Conservation (phyloP, 1,139 yeast genomes). For the Suhomyces ambrosiae region DNA sequence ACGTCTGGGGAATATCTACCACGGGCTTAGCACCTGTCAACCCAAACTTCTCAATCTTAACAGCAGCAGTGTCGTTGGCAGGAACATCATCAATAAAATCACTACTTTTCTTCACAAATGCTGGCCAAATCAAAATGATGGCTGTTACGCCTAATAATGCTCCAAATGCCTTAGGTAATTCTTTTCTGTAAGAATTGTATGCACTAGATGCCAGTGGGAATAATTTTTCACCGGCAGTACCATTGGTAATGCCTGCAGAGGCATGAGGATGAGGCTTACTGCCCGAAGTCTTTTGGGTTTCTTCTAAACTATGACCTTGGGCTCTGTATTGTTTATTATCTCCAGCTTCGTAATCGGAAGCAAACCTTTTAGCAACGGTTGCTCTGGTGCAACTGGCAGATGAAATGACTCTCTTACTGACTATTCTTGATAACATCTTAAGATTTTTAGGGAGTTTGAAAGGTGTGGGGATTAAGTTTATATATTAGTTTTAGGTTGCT, state of each 20-base stretch:
- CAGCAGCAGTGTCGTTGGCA: constrained; percentile 16
- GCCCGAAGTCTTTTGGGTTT: constrained; percentile 5
- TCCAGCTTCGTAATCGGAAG: constrained; percentile 1
- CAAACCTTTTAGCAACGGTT: constrained; percentile 1
- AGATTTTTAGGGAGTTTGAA: neutral
- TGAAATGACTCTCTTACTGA: neutral
- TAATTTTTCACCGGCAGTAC: constrained; percentile 5
- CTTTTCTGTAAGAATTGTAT: constrained; percentile 12
- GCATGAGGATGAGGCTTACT: constrained; percentile 6
- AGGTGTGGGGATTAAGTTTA: neutral
- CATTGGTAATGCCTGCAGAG: constrained; percentile 6
- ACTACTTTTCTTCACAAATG: constrained; percentile 14
- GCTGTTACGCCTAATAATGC: constrained; percentile 16
- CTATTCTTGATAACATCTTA: neutral
- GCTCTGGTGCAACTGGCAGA: neutral
- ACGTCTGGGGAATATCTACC: constrained; percentile 24
- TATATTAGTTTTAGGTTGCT: constrained; percentile 1
- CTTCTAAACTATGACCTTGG: constrained; percentile 1
- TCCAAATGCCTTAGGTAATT: constrained; percentile 19
- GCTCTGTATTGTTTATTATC: neutral
- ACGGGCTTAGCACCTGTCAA: constrained; percentile 16
- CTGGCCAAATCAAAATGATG: constrained; percentile 23
- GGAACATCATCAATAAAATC: constrained; percentile 19
- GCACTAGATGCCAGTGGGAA: constrained; percentile 2
- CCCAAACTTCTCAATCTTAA: constrained; percentile 15